Evolutionary conservation across 2,329 filamentous ascomycete species (phyloP).

Genomic region (Cryphonectria japonica): DNA sequence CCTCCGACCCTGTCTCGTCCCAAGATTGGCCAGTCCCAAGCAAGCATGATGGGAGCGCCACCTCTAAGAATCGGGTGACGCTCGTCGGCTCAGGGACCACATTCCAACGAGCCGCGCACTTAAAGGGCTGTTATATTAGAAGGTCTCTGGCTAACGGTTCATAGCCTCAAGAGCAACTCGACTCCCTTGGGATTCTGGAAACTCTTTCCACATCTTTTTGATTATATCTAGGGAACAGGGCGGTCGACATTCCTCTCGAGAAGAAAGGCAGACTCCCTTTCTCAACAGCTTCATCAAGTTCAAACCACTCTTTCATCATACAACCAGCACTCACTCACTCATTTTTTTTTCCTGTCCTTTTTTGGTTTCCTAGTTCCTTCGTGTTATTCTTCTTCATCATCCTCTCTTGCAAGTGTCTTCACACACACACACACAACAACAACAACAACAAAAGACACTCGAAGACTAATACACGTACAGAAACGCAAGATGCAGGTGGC

Average conservation of each 20-base stretch:
- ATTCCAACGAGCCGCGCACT: conserved; percentile 29
- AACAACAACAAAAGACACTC: not conserved
- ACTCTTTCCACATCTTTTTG: conserved; percentile 5
- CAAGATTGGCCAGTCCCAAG: conserved; percentile 18
- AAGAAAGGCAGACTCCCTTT: conserved; percentile 16
- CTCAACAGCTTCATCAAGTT: conserved; percentile 15
- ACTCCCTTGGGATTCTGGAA: conserved; percentile 17
- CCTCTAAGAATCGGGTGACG: conserved; percentile 28
- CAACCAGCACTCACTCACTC: not conserved
- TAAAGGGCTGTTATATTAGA: conserved; percentile 24
- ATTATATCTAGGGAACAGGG: conserved; percentile 22
- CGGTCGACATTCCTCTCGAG: conserved; percentile 17
- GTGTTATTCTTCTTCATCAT: not conserved
- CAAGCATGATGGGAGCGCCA: conserved; percentile 23
- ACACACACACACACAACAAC: not conserved
- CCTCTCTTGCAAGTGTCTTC: not conserved
- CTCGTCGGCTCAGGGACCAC: conserved; percentile 25
- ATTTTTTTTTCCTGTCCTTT: not conserved
- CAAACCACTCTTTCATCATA: conserved; percentile 1
- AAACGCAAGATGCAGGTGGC: conserved; percentile 11
- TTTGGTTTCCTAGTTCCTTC: not conserved
- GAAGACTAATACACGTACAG: not conserved
- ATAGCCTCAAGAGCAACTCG: conserved; percentile 13
- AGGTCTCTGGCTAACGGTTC: conserved; percentile 20
- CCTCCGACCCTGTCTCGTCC: conserved; percentile 14